These are phyloP conservation scores for Pichia nanzhaoensis DNA, from an alignment of 805 yeast genomes.

Conservation along the genomic window DNA sequence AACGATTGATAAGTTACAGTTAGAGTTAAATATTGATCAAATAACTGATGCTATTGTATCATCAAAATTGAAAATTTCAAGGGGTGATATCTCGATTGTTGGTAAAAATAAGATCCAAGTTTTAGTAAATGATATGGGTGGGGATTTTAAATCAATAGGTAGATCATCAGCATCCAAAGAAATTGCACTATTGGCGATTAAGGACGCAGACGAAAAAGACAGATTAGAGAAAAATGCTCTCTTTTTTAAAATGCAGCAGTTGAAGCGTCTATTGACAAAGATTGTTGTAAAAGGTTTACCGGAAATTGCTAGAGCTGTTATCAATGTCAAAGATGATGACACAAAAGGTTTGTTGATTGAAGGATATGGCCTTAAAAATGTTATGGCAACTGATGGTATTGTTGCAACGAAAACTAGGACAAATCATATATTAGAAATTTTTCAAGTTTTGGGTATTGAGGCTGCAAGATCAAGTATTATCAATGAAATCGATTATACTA, in stretches of 20 bases:
- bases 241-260: conserved; percentile 82
- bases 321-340: conserved; percentile 81
- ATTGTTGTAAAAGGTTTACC: conserved; percentile 92
- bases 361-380: conserved; percentile 94
- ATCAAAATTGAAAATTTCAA: conserved; percentile 80
- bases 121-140: conserved; percentile 41
- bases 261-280: conserved; percentile 77
- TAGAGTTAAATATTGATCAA: conserved; percentile 81
- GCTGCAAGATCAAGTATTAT: conserved; percentile 94
- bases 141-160: conserved; percentile 36
- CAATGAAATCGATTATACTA: conserved; percentile 91
- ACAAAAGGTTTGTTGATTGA: conserved; percentile 90
- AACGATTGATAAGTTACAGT: conserved; percentile 83
- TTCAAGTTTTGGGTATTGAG: conserved; percentile 88
- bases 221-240: conserved; percentile 41
- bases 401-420: conserved; percentile 81
- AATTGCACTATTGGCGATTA: conserved; percentile 22
- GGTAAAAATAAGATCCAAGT: conserved; percentile 65
- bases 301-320: conserved; percentile 91
- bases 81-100: conserved; percentile 60
- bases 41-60: conserved; percentile 73
- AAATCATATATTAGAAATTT: conserved; percentile 88
- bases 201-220: conserved; percentile 34
- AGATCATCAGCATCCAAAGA: conserved; percentile 33
- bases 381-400: conserved; percentile 97